phyloP scores from a whole-genome alignment of 2,329 filamentous ascomycete species.

The Hysterium pulicare region DNA sequence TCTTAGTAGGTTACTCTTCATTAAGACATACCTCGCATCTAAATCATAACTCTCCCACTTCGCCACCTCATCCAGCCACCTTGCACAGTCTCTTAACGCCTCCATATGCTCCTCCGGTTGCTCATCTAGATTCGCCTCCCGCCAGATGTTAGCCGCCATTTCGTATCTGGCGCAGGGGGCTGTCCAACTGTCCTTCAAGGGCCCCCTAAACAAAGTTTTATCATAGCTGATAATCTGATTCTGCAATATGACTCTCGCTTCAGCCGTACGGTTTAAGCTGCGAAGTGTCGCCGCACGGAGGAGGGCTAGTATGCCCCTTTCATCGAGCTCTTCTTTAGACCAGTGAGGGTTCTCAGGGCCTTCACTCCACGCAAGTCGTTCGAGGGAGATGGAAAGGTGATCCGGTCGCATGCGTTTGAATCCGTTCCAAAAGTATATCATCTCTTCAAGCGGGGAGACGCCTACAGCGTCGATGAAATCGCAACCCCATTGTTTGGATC shows the following conservation, averaged over 20 bases:
- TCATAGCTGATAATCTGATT: slow-evolving; percentile 61
- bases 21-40: slow-evolving; percentile 59
- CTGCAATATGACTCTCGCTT: slow-evolving; percentile 64
- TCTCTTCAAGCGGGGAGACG: slow-evolving; percentile 78
- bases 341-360: slow-evolving; percentile 45
- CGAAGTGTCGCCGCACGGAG: slow-evolving; percentile 65
- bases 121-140: slow-evolving; percentile 50
- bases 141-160: slow-evolving; percentile 77
- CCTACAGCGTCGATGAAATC: slow-evolving; percentile 78
- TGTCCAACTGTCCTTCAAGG: slow-evolving; percentile 65
- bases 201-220: slow-evolving; percentile 54
- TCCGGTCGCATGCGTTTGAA: slow-evolving; percentile 70
- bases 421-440: slow-evolving; percentile 93
- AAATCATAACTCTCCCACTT: slow-evolving; percentile 70
- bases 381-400: slow-evolving; percentile 63
- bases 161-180: slow-evolving; percentile 80
- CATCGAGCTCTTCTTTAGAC: slow-evolving; percentile 54
- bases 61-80: slow-evolving; percentile 64
- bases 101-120: slow-evolving; percentile 32
- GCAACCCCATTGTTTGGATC: slow-evolving; percentile 61
- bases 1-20: too few species aligned
- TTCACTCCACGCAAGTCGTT: slow-evolving; percentile 67
- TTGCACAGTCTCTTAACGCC: slow-evolving; percentile 60
- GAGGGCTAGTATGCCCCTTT: slow-evolving; percentile 63
- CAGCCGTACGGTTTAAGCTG: slow-evolving; percentile 58